phyloP scores from a whole-genome alignment of 2,329 filamentous ascomycete species.

The Fragosphaeria purpurea region DNA sequence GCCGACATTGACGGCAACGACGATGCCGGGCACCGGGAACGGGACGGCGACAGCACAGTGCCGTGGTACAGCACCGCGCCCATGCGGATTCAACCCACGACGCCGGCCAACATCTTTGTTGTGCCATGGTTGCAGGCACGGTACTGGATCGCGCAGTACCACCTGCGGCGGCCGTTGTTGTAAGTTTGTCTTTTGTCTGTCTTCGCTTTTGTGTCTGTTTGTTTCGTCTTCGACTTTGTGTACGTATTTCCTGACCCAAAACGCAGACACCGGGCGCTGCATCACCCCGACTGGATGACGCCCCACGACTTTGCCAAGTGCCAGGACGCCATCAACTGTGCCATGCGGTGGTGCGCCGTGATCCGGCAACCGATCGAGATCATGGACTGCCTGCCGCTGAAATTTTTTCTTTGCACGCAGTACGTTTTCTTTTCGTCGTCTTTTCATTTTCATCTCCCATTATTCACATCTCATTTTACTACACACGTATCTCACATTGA shows the following conservation, averaged over 20 bases:
- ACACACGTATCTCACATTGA: too few relatives aligned
- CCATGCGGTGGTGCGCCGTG: conserved; percentile 10
- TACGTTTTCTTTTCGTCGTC: too few relatives aligned
- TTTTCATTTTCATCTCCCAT: too few relatives aligned
- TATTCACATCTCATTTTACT: too few relatives aligned
- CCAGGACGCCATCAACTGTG: conserved; percentile 10
- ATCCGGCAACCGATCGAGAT: conserved; percentile 6
- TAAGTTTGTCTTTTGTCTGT: neutral
- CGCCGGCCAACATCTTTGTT: conserved; percentile 8
- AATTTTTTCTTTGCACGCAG: conserved; percentile 14
- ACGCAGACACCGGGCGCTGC: conserved; percentile 11
- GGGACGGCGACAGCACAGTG: too few relatives aligned
- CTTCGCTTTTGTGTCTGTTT: too few relatives aligned
- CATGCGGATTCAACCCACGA: neutral
- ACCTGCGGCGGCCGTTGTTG: conserved; percentile 13
- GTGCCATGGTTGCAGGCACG: conserved; percentile 15
- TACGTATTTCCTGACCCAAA: too few relatives aligned
- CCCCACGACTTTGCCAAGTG: conserved; percentile 12
- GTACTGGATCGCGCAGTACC: conserved; percentile 14
- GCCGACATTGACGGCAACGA: conserved; percentile 7
- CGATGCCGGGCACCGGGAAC: neutral
- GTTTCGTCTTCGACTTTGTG: too few relatives aligned
- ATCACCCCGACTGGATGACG: conserved; percentile 14
- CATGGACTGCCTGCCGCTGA: conserved; percentile 10
- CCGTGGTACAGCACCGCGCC: neutral